Evolutionary conservation across 177 flowering plant species (phyloP), one percentile per base, ranked within the genome.

Genomic region (Vitis hybrid): DNA sequence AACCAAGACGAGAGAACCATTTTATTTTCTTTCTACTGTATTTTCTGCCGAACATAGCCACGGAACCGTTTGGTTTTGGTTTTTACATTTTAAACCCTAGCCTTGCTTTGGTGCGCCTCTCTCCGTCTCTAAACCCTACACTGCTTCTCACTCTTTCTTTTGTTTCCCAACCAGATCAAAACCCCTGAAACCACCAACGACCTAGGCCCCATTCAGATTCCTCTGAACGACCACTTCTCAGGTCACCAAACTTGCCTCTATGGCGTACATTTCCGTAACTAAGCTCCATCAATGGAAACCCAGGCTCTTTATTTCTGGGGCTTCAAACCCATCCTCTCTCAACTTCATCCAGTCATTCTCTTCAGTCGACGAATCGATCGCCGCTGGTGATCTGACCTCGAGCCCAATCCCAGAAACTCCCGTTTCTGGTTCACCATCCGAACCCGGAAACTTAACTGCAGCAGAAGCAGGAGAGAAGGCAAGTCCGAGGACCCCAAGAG

Each of bases 401-500:
- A 62, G 24, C 31, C 64, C 47, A 61, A 68, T 44, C 54, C 69
- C 81, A 14, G 69, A 47, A 69, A 11, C 58, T 22, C 22, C 66
- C 2, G 58, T 18, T 53, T 12, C 64, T 3, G 72, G 50, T 15
- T 7, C 63, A 6, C 47, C 52, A 1, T 11, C 51, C 52, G 72
- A 77, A 20, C 15, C 59, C 61, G 20, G 38, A 31, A 60, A 13
- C 13, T 20, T 19, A 12, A 49, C 28, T 20, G 52, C 60, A 17
- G 59, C 60, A 58, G 52, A 3, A 65, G 62, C 51, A 2, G 12
- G 6, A 15, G 19, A 54, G 44, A 56, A 2, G n/a, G 58, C 52
- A 19, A 44, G 2, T 47, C 73, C 56, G 56, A 68, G 85, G 71
- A 31, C 17, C 20, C 80, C 68, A 67, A 71, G 85, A 81, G 89